Base-by-base conservation (phyloP, 1,139 yeast species). In the Taiozyma sp. region DNA sequence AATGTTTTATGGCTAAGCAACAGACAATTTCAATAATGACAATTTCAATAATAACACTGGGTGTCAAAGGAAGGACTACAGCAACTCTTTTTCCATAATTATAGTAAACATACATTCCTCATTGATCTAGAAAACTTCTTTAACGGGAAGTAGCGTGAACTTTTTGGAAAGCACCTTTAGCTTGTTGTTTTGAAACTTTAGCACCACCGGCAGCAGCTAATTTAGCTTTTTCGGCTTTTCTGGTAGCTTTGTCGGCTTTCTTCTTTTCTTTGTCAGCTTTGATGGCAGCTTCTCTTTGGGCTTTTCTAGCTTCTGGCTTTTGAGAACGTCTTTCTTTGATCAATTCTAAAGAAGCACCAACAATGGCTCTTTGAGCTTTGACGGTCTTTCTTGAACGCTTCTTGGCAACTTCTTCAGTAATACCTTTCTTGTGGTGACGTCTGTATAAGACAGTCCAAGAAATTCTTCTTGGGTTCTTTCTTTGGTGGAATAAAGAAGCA, bases 391-490 rank as follows among this genome's bases (percentile, higher is more conserved):
- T 93, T 69, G 95, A 67, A 81, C 97, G 90, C 88, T 89, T 95
- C 88, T 91, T 95, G 76, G 95, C 70, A 66, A 89, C 87, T 82
- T 93, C 99, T 84, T 93, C 99, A 72, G 97, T 85, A 73, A 92
- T 84, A 83, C 99, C 99, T 83, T 93, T 93, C 88, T 90, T 92
- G 96, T 93, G 98, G 82, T 92, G 97, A 82, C 96, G 89, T 87
- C 99, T 93, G 93, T 83, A 93, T 71, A 93, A 85, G 72, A 92
- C 97, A 67, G 99, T 93, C 99, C 99, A 93, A 65, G 98, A 87
- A 74, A 93, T 85, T 86, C 97, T 89, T 86, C 99, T 91, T 81
- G 99, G 99, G 92, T 95, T 93, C 96, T 93, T 93, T 87, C 98
- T 91, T 84, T 95, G 99, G 74, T 86, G 85, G 96, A 93, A 93